Evolutionary conservation across 805 yeast genomes (phyloP), one percentile per base, ranked within the genome.

Genomic region (Cyberlindnera nakhonratchasimensis): DNA sequence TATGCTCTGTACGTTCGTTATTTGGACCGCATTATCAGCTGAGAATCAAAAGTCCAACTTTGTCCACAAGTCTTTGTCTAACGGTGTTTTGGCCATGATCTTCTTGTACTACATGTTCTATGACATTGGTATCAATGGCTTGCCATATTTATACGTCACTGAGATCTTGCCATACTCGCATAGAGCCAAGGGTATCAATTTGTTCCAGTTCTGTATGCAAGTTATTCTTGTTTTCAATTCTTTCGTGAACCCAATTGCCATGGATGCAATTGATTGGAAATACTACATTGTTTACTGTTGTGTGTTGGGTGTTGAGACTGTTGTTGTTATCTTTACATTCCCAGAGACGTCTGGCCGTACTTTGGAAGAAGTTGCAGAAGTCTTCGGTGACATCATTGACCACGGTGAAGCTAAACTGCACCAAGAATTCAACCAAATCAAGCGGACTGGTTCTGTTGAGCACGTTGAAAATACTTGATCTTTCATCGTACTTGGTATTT

Each of bases 61-160:
- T 50, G 52, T 59, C 37, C 59, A 72, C 42, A 67, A 70, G 43
- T 18, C 59, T 3, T 54, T 66, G 28, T 71, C 69, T 29, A 59
- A 62, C 37, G 79, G 75, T 43, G 76, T 72, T n/a, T 60, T 67
- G 45, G 75, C 74, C 5, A 69, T 74, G 71, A 69, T 75, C 36
- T 74, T 72, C 66, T 52, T 73, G 17, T 71, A 61, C 65, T 64
- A 66, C 53, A 46, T 57, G 31, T 56, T 60, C 29, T 73, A 71
- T 57, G 61, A 69, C 44, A 55, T 67, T 31, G 72, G 71, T 24
- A 54, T 58, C 33, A 71, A 71, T 40, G 77, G 76, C 26, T 61
- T 73, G 29, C 75, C 75, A 29, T 65, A 53, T 48, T 51, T 71
- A 23, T 74, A 74, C 50, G 48, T 66, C 23, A 70, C 79, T 34